Evolutionary conservation across 306 rosid genomes (phyloP), one percentile per base, ranked within the genome.

Genomic region (Prunus dulcis): DNA sequence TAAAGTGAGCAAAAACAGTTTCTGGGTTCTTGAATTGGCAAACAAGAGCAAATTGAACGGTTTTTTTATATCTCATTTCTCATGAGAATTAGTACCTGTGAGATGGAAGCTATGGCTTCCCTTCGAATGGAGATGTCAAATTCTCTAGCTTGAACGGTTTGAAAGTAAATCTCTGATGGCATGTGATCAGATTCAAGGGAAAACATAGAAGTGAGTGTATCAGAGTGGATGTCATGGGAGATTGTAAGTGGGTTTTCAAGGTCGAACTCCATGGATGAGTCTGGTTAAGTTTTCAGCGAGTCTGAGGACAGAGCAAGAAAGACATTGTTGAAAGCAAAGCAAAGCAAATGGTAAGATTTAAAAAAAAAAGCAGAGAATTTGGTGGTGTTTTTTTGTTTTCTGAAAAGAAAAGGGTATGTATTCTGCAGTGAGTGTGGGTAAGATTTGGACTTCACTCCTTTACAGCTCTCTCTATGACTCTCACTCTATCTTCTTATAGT

Each of bases 191-290:
- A 85, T 76, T 95, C 97, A 51, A 63, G 69, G 79, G 83, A 85
- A 71, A 95, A 92, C 69, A 89, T 92, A 30, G 91, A 90, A 69
- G 90, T 64, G 74, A 85, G 50, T 4, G 80, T 23, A 45, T 91
- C 87, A 46, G 74, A 84, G 71, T 78, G 86, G 55, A 75, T 83
- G 53, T 79, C 78, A 20, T 83, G 84, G 79, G 75, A 82, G 80
- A 86, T 74, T 32, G 85, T 84, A 2, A 90, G 80, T 72, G 98
- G 98, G 92, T 92, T 90, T 85, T 94, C 96, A 14, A 89, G 97
- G 84, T 92, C 91, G 86, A 89, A 89, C 79, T 94, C 98, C 98
- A 95, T 95, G 73, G 82, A 75, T 9, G 56, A 34, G 79, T 20
- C 4, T 12, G 15, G 28, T 12, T 15, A 46, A 61, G 76, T 46